Base-by-base conservation (phyloP, 345 rosid genomes). In the Gossypium longicalyx region DNA sequence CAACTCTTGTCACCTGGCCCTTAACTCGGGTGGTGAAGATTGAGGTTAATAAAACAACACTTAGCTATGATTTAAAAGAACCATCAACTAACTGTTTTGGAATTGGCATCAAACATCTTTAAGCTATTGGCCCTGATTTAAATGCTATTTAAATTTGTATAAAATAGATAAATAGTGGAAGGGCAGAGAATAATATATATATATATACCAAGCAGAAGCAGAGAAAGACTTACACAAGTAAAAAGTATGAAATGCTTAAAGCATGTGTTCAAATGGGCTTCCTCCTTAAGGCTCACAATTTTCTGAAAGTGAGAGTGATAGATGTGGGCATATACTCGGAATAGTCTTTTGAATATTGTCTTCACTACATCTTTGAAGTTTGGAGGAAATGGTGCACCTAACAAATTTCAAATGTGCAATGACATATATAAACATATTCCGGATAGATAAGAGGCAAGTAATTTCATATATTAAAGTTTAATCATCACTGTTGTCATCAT, bases 181-280 rank as follows among this genome's bases (percentile, higher is more conserved):
- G 15, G 49, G 22, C n/a, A 27, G 45, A 71, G 75, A 60, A 62
- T 27, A 17, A 52, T 34, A 34, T 34, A 34, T 34, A 34, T 34
- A 34, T 34, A 7, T 34, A 34, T 8, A 64, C 12, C 16, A 62
- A 27, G 49, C 60, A 23, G 41, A 17, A 54, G 70, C 60, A 41
- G 41, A 17, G 54, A 67, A 79, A 58, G 66, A 82, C 94, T 93
- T 84, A 95, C 99, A 81, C 86, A 86, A 72, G 99, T 95, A 68
- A 95, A 95, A 76, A 95, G 87, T 77, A 95, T 90, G 77, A 93
- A 95, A 77, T 95, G 99, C 88, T 95, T 95, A 88, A 95, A 95
- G 88, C 99, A 95, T 62, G 99, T 95, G 79, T 95, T 95, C 79
- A 95, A 89, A 87, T 95, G 99, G 67, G 99, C 98, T 86, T 95